Conservation (phyloP, 1,284 basidiomycete species). For the Butyriboletus appendiculatus region DNA sequence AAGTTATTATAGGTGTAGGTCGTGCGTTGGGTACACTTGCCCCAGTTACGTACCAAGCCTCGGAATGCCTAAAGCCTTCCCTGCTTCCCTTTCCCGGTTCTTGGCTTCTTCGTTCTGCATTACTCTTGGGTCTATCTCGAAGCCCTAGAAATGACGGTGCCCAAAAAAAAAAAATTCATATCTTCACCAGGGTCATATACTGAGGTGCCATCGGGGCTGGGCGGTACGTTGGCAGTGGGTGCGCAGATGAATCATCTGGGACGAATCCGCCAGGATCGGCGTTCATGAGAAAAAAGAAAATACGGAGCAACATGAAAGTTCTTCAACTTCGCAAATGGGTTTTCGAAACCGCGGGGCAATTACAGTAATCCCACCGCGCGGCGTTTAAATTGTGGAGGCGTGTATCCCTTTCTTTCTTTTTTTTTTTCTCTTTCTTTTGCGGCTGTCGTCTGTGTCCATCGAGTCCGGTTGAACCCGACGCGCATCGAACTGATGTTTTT, state of each 20-base stretch:
- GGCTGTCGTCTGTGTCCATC: background rate
- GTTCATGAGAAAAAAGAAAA: background rate
- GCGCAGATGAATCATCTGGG: slow-evolving; percentile 4
- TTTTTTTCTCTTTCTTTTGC: too few species aligned
- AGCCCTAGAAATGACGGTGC: background rate
- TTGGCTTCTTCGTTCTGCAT: background rate
- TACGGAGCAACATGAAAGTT: slow-evolving; percentile 13
- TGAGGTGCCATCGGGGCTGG: background rate
- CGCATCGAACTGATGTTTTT: background rate
- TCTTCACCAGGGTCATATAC: background rate
- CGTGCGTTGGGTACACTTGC: slow-evolving; percentile 1
- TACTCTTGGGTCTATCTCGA: background rate
- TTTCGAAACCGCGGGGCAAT: slow-evolving; percentile 12
- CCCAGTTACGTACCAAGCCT: slow-evolving; percentile 18
- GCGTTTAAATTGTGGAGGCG: slow-evolving; percentile 6
- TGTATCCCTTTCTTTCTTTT: too few species aligned
- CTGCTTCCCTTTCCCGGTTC: slow-evolving; percentile 1
- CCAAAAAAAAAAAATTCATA: background rate
- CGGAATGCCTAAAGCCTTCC: slow-evolving; percentile 7
- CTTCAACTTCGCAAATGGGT: slow-evolving; percentile 15
- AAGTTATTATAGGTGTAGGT: background rate
- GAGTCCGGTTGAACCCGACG: background rate
- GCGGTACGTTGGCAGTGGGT: background rate
- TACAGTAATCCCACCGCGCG: slow-evolving; percentile 17
- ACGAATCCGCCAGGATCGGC: slow-evolving; percentile 19